Evolutionary conservation across 495 filamentous ascomycete species (phyloP), one percentile per base, ranked within the genome.

Genomic region (Aspergillus sparsus): DNA sequence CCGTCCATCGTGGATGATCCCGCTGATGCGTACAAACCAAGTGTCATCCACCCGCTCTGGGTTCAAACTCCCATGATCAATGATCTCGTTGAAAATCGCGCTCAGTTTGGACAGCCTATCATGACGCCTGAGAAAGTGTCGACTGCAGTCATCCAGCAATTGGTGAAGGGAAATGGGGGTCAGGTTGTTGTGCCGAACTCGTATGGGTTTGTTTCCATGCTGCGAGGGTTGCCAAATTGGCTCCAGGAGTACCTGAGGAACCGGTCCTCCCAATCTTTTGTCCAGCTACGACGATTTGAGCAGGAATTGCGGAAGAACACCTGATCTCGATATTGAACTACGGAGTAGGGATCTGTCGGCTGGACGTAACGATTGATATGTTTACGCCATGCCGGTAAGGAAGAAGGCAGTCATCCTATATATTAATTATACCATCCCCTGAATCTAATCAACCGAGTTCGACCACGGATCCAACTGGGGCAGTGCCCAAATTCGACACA

Each of bases 51-150:
- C 54, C 77, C 77, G 0, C 55, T 72, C 49, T 80, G 74, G 73
- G 77, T 78, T 11, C 71, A 71, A 7, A 80, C 77, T 0, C 70
- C 74, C 8, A 71, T 80, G 70, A 78, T 74, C 60, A 66, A 73
- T 61, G 46, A 68, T 9, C 55, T 77, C 16, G 72, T 68, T 15
- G 69, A 74, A n/a, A 56, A 70, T 36, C 72, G 71, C 27, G 15
- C 54, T 3, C 55, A 72, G 13, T 75, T 77, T 64, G 59, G 64
- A 0, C 69, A 75, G 54, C 68, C 68, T 7, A 65, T 78, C 1
- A 61, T 80, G 62, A 72, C 66, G 10, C 63, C 71, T 8, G 64
- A 78, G 58, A 60, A 60, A 3, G 74, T 80, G 5, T 66, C 74
- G 0, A 60, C 62, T 3, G 74, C 72, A 0, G 72, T 80, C 41